These are phyloP conservation scores for Flaveria robusta DNA, from an alignment of 129 eudicot species.

Conservation along the genomic window DNA sequence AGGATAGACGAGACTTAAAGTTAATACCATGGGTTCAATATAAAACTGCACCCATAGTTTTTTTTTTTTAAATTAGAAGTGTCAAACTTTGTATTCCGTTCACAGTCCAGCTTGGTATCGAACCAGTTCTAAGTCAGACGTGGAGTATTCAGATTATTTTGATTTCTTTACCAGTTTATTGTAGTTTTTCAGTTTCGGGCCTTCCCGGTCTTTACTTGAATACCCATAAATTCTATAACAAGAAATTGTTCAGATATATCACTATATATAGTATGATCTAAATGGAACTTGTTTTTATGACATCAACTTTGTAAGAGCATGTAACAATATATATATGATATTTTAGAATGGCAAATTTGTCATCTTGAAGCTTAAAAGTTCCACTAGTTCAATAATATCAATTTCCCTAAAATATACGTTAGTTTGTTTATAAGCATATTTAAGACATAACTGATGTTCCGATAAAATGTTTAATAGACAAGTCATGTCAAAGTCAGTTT, in stretches of 20 bases:
- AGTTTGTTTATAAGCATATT: not conserved
- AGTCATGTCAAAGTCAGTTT: not conserved
- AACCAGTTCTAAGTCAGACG: not conserved
- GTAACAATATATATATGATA: not conserved
- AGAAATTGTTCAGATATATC: too few relatives aligned
- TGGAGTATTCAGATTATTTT: not conserved
- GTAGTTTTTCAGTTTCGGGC: too few relatives aligned
- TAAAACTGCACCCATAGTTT: too few relatives aligned
- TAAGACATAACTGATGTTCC: not conserved
- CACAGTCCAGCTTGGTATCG: not conserved
- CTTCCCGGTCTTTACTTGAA: too few relatives aligned
- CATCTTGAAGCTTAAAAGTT: not conserved
- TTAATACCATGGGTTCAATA: not conserved
- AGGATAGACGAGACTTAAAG: not conserved
- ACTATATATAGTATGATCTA: too few relatives aligned
- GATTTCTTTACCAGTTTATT: too few relatives aligned
- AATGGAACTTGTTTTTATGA: too few relatives aligned
- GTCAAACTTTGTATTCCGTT: not conserved
- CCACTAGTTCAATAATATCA: not conserved
- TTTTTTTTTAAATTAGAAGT: too few relatives aligned
- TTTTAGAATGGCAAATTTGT: not conserved
- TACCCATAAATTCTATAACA: too few relatives aligned
- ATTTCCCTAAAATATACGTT: not conserved
- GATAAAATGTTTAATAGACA: not conserved
- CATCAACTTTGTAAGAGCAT: not conserved